Evolutionary conservation across 2,329 filamentous ascomycete species (phyloP), one percentile per base, ranked within the genome.

Genomic region (Ophiocordyceps sinensis): DNA sequence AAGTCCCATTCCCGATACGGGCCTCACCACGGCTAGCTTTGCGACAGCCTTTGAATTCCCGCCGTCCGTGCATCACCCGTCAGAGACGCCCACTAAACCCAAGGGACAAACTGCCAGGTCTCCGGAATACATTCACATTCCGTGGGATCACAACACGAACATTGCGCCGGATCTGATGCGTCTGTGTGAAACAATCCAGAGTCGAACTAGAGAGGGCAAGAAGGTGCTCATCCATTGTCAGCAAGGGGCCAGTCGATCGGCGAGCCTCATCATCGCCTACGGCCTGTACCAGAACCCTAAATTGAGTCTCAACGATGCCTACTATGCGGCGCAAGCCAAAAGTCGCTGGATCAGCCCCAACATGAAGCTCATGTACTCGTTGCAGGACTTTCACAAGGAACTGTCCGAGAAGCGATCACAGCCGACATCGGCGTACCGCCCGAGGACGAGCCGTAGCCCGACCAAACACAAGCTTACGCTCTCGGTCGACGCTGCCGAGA

Each of bases 341-440:
- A 91, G 85, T 59, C 77, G 73, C 53, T 93, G 85, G 85, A 89
- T 93, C 51, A 87, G 85, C 44, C 85, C 85, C 0, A 93, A 93
- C 59, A 93, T 93, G 85, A 85, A 85, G 49, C 68, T 93, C 49
- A 87, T 93, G 71, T 91, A 91, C 68, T 87, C 85, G 49, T 65
- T 93, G 38, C 84, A 88, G 57, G 84, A 89, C 53, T 89, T 88
- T 55, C 77, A 80, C 49, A 80, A 80, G 53, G 67, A 79, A 38
- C 57, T 80, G 3, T 61, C 68, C 1, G 71, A 67, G 53, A 74
- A 66, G 57, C 71, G 63, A 47, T 45, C 61, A 4, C 52, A 62
- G 1, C 58, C 64, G 14, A 62, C 59, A 26, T 65, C 71, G 46
- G 60, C 73, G 49, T 56, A 71, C 53, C 62, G 68, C 58, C 66